Base-by-base conservation (phyloP, 106 monocot species). In the Allium sativum region DNA sequence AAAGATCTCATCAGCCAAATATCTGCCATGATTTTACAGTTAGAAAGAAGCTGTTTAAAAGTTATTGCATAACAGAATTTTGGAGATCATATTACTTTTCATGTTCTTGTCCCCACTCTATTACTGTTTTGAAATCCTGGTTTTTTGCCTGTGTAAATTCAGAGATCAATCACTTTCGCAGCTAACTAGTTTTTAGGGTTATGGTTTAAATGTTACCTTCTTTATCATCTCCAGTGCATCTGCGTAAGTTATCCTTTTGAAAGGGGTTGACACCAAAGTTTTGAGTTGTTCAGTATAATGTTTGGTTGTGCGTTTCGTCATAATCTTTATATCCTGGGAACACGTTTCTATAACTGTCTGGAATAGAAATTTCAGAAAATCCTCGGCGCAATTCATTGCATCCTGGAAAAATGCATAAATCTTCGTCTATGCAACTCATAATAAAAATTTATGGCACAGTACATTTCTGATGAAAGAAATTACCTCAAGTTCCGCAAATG, bases 401-500 rank as follows among this genome's bases (percentile, higher is more conserved):
- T 87, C 81, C 92, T 92, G 64, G 9, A 52, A 64, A 31, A 10
- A 58, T 40, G 22, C 7, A 0, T 6, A 15, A 41, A 21, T 19
- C 17, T 7, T 13, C 7, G 42, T 19, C 20, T 3, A 48, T 46
- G 8, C 9, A 18, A 41, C 40, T 21, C 7, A 21, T 12, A 56
- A 9, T n/a, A 31, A 31, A 2, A 31, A 31, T 31, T 1, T 31
- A 31, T 31, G 31, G 31, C 31, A 31, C 31, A 31, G 20, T 7
- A 4, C 12, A 60, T 15, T 12, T 15, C 14, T 42, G 41, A 60
- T 41, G 1, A 9, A 42, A 60, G 7, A 45, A 11, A 7, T 8
- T 53, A 93, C 93, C 83, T 94, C 85, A 40, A 89, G 48, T 20
- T 79, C 76, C 18, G 89, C 69, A 73, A 94, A 94, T 56, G 82